Evolutionary conservation across 768 basidiomycete genomes (phyloP).

Genomic region (Boletus sp.): DNA sequence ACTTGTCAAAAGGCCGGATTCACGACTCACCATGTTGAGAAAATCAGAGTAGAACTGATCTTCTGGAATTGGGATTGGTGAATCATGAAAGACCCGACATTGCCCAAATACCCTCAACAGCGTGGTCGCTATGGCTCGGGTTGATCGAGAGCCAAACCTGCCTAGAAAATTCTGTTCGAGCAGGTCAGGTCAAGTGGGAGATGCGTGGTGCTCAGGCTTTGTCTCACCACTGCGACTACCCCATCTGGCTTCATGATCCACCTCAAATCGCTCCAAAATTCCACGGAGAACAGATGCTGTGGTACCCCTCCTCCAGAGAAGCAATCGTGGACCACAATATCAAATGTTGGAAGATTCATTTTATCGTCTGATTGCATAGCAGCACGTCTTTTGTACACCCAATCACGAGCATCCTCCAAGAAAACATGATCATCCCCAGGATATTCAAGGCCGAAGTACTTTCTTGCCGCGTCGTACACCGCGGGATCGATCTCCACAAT

Average conservation of each 20-base stretch:
- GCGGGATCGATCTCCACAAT: conserved; percentile 93
- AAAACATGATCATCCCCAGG: conserved; percentile 59
- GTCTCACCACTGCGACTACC: conserved; percentile 74
- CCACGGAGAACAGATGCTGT: conserved; percentile 73
- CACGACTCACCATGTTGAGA: conserved; percentile 65
- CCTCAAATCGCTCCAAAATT: conserved; percentile 79
- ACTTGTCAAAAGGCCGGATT: neutral
- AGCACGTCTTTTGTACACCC: conserved; percentile 48
- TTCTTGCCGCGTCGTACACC: conserved; percentile 78
- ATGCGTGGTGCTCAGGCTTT: neutral
- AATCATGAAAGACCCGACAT: conserved; percentile 85
- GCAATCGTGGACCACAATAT: conserved; percentile 84
- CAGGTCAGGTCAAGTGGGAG: neutral
- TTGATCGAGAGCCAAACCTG: conserved; percentile 54
- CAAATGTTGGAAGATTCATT: conserved; percentile 38
- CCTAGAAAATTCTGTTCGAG: conserved; percentile 77
- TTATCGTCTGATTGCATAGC: conserved; percentile 21
- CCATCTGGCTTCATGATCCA: conserved; percentile 63
- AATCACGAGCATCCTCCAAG: conserved; percentile 72
- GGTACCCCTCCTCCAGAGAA: conserved; percentile 95
- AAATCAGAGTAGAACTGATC: conserved; percentile 51
- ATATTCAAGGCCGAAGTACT: conserved; percentile 75
- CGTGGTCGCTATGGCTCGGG: conserved; percentile 66
- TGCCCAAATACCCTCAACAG: conserved; percentile 65
- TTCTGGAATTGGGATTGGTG: conserved; percentile 40